A percentile compares a stretch with the other conserved stretches of the same genome.
phyloP scores from a whole-genome alignment of 106 monocot genomes.

The Acorus gramineus region DNA sequence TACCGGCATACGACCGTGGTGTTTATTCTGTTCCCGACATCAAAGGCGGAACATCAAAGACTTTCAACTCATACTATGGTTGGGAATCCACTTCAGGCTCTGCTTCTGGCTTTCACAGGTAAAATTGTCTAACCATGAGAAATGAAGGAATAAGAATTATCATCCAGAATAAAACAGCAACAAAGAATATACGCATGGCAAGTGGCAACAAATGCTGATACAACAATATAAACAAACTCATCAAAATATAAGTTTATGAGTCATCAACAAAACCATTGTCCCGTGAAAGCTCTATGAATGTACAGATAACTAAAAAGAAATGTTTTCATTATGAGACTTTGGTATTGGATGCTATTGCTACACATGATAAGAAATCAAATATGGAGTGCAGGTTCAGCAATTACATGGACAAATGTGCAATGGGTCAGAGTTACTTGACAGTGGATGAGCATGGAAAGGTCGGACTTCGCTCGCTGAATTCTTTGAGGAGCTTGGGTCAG shows the following conservation, averaged over 20 bases:
- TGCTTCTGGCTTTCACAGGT: conserved; percentile 11
- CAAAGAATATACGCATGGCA: too few species aligned
- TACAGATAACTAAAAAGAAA: too few species aligned
- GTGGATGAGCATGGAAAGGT: conserved; percentile 8
- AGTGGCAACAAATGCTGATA: too few species aligned
- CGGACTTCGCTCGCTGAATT: conserved; percentile 6
- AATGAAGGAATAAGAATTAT: too few species aligned
- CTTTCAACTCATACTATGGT: conserved; percentile 8
- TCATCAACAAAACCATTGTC: too few species aligned
- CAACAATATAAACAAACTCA: too few species aligned
- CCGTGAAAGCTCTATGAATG: too few species aligned
- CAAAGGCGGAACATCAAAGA: conserved; percentile 6
- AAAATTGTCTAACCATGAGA: neutral
- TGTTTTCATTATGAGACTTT: too few species aligned
- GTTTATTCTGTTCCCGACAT: conserved; percentile 11
- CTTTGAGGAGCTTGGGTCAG: conserved; percentile 2
- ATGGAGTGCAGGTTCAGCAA: conserved; percentile 11
- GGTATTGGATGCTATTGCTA: too few species aligned
- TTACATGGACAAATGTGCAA: conserved; percentile 29
- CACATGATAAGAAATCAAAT: too few species aligned
- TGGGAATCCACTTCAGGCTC: conserved; percentile 19
- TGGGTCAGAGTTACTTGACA: conserved; percentile 6
- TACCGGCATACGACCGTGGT: conserved; percentile 2
- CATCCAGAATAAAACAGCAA: too few species aligned
- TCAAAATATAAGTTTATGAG: too few species aligned